These are phyloP conservation scores for Erythrophleum fordii DNA, from an alignment of 306 rosid species.

Conservation along the genomic window DNA sequence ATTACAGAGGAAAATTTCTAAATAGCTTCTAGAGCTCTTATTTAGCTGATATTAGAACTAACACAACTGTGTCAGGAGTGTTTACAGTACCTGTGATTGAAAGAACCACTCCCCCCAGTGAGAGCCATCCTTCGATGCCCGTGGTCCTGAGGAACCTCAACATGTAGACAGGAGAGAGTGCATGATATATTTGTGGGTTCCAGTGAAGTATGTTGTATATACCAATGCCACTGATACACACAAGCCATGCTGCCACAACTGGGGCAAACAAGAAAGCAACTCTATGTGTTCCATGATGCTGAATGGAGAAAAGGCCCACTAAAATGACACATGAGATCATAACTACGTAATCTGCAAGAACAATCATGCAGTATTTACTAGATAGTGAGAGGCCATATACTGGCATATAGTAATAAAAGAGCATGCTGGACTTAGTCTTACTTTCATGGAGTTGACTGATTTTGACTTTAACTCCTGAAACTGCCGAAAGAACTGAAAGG, in stretches of 20 bases:
- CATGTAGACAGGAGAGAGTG: constrained; percentile 74
- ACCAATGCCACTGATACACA: constrained; percentile 66
- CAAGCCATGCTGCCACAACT: constrained; percentile 67
- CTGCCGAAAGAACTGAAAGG: constrained; percentile 92
- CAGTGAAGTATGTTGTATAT: constrained; percentile 68
- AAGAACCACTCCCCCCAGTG: constrained; percentile 73
- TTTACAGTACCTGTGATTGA: constrained; percentile 68
- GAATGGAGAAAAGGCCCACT: constrained; percentile 79
- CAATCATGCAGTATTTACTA: constrained; percentile 31
- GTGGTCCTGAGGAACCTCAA: constrained; percentile 58
- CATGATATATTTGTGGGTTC: constrained; percentile 59
- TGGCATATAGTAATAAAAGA: constrained; percentile 24
- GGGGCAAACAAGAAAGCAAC: constrained; percentile 86
- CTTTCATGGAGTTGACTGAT: constrained; percentile 78
- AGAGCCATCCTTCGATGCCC: constrained; percentile 67
- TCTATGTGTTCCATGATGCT: constrained; percentile 75
- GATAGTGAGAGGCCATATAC: constrained; percentile 15
- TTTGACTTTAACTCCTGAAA: constrained; percentile 76
- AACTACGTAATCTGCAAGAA: constrained; percentile 65
- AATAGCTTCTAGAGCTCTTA: constrained; percentile 31
- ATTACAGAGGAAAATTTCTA: constrained; percentile 40
- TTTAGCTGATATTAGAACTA: constrained; percentile 35
- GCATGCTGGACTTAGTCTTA: constrained; percentile 41
- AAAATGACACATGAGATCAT: constrained; percentile 67
- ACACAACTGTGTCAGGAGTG: constrained; percentile 13